These are phyloP conservation scores for Alternaria ventricosa DNA, from an alignment of 2,329 filamentous ascomycete species.

Conservation along the genomic window DNA sequence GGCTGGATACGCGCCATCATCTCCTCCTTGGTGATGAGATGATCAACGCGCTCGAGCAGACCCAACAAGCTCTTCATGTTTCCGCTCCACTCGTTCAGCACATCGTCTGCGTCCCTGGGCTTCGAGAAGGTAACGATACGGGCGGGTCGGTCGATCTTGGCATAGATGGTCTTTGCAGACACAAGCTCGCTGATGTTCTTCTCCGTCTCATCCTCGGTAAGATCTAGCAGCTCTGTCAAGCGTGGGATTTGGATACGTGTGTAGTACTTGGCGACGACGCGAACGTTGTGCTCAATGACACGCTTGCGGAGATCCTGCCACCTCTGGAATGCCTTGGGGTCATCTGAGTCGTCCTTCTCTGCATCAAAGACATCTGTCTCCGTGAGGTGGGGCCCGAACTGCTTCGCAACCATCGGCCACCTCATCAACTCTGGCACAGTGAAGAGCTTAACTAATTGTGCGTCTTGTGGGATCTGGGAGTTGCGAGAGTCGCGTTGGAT, in stretches of 20 bases:
- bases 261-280: slow-evolving; percentile 98
- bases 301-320: slow-evolving; percentile 97
- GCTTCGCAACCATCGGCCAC: slow-evolving; percentile 90
- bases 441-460: slow-evolving; percentile 89
- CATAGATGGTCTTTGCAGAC: slow-evolving; percentile 96
- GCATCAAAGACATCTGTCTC: slow-evolving; percentile 88
- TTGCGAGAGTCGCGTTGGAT: slow-evolving; percentile 86
- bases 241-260: slow-evolving; percentile 94
- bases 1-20: slow-evolving; percentile 99
- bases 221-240: slow-evolving; percentile 86
- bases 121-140: slow-evolving; percentile 93
- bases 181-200: slow-evolving; percentile 98
- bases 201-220: slow-evolving; percentile 95
- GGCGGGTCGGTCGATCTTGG: slow-evolving; percentile 94
- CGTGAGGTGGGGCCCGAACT: slow-evolving; percentile 87
- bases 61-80: slow-evolving; percentile 96
- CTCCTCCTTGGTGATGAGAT: slow-evolving; percentile 99
- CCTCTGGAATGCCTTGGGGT: slow-evolving; percentile 81
- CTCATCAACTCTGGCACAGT: slow-evolving; percentile 97
- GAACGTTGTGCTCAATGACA: slow-evolving; percentile 98
- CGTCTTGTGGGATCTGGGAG: slow-evolving; percentile 76
- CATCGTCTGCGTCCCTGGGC: slow-evolving; percentile 91
- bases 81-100: slow-evolving; percentile 97
- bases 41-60: slow-evolving; percentile 88
- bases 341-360: slow-evolving; percentile 66